Base-by-base conservation (phyloP, 2,329 filamentous ascomycete species). In the Monosporascus sp. region DNA sequence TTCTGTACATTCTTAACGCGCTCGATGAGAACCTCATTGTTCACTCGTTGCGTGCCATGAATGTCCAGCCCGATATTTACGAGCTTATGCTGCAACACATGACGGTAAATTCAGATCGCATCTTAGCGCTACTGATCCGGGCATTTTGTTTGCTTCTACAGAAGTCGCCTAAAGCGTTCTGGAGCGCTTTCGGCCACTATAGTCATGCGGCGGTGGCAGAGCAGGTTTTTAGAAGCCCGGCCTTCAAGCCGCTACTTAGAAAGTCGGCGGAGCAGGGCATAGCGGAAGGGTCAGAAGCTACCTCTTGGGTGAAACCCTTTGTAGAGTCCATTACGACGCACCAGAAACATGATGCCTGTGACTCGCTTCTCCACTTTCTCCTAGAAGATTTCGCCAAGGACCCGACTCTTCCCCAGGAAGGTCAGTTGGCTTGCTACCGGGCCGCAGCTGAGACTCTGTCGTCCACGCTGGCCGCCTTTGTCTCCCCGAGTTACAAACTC, bases 141-240 rank as follows among this genome's bases (percentile, higher is more conserved):
- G 84, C 86, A 1, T 80, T 96, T 56, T 83, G 82, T 45, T 77
- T 76, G 14, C 78, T 97, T 17, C 75, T 97, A 50, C 81, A 86
- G 58, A 91, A 89, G 62, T 87, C 89, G 0, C 81, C 91, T 0
- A 81, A 81, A 52, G 88, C 89, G 45, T 94, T 97, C 62, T 97
- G 93, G 93, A 87, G 91, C 62, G 87, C 91, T 2, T 87, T 96
- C 72, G 86, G 88, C 49, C 83, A 90, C 31, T 89, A 93, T 49
- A 87, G 89, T 1, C 87, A 91, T 3, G 85, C 86, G 43, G 84
- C 87, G 37, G 84, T 97, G 48, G 84, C 91, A n/a, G 91, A 97
- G 66, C 82, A 91, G 58, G 82, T 96, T 44, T 89, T 94, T 62
- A 82, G 81, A 54, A 91, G 88, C 57, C 85, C 86, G 7, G 78